A percentile compares a stretch with the other conserved stretches of the same genome.
Conservation (phyloP, 2,329 filamentous ascomycete genomes). For the Emmonsiellopsis sp. region DNA sequence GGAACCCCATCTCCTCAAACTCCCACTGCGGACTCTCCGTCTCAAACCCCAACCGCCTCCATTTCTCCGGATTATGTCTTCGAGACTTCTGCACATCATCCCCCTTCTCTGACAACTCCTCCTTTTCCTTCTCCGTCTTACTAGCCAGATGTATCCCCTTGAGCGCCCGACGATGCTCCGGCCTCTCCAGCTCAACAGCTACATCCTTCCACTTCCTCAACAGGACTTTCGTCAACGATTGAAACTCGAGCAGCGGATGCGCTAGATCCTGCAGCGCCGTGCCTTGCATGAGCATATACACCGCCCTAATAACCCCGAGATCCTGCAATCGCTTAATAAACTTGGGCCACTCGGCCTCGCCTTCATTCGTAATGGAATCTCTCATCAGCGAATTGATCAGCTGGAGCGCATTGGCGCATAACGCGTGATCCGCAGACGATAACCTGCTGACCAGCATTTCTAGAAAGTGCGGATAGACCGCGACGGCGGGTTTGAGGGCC, state of each 20-base stretch:
- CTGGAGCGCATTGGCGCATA: slow-evolving; percentile 92
- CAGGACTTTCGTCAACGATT: slow-evolving; percentile 79
- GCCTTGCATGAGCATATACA: slow-evolving; percentile 89
- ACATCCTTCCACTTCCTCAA: slow-evolving; percentile 83
- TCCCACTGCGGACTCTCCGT: slow-evolving; percentile 78
- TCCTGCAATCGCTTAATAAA: slow-evolving; percentile 93
- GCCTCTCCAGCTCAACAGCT: slow-evolving; percentile 70
- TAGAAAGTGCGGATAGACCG: slow-evolving; percentile 85
- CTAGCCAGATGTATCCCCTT: slow-evolving; percentile 80
- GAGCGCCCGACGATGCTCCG: slow-evolving; percentile 78
- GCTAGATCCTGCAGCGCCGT: slow-evolving; percentile 84
- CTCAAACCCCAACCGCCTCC: slow-evolving; percentile 85
- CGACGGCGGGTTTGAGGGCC: slow-evolving; percentile 82
- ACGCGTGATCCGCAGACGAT: slow-evolving; percentile 85
- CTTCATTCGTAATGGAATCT: slow-evolving; percentile 73
- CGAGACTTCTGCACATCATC: slow-evolving; percentile 49
- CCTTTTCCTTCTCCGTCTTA: slow-evolving; percentile 52
- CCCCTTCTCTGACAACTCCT: slow-evolving; percentile 24
- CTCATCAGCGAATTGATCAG: slow-evolving; percentile 91
- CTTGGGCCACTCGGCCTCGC: slow-evolving; percentile 79
- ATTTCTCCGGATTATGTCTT: slow-evolving; percentile 80
- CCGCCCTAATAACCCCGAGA: slow-evolving; percentile 81
- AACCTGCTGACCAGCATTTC: slow-evolving; percentile 87
- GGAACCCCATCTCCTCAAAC: slow-evolving; percentile 74
- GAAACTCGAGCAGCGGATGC: slow-evolving; percentile 84